Conservation (phyloP, 1,139 yeast species). For the Sugiyamaella xylanicola region DNA sequence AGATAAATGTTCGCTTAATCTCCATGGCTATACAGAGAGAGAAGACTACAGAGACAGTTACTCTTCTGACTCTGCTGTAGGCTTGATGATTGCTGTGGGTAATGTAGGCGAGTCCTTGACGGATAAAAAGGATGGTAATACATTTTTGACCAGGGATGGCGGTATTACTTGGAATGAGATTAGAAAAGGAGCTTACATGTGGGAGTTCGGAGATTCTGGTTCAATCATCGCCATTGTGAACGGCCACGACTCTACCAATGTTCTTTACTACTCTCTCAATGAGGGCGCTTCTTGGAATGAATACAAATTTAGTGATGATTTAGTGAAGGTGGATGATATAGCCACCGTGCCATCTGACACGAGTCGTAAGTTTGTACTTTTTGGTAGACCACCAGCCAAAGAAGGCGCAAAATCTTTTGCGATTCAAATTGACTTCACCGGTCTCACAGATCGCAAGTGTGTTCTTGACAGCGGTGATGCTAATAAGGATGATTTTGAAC, state of each 20-base stretch:
- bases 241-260: constrained; percentile 58
- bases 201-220: constrained; percentile 98
- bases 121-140: constrained; percentile 54
- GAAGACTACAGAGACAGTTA: constrained; percentile 79
- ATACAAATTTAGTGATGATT: constrained; percentile 60
- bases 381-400: constrained; percentile 48
- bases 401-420: constrained; percentile 49
- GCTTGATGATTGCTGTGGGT: constrained; percentile 84
- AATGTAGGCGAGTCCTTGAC: constrained; percentile 74
- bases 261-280: constrained; percentile 67
- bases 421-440: constrained; percentile 69
- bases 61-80: constrained; percentile 88
- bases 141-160: constrained; percentile 82
- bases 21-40: constrained; percentile 92
- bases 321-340: constrained; percentile 64
- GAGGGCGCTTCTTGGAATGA: constrained; percentile 79
- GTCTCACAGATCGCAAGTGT: constrained; percentile 69
- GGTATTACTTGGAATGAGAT: constrained; percentile 88
- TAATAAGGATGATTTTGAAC: constrained; percentile 72
- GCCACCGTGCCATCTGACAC: constrained; percentile 93
- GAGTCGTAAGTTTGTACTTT: constrained; percentile 67
- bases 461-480: constrained; percentile 61
- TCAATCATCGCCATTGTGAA: constrained; percentile 75
- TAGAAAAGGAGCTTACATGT: constrained; percentile 70
- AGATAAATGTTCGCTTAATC: constrained; percentile 74